Conservation (phyloP, 768 basidiomycete species). For the Leucocoprinus leucothites region DNA sequence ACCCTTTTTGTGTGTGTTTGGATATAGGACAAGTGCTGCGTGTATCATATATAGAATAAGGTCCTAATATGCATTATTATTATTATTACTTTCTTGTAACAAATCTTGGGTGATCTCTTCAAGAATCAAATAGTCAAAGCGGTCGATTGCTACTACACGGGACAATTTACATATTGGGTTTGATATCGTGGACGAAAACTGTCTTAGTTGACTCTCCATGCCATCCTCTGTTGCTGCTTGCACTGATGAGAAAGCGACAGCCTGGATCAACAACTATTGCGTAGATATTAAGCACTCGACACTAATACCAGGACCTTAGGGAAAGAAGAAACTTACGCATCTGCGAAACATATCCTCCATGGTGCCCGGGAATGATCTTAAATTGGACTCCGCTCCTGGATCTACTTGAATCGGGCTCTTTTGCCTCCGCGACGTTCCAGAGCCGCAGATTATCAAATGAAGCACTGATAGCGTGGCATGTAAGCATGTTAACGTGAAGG, state of each 20-base stretch:
- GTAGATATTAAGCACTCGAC: background rate
- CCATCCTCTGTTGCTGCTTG: conserved; percentile 94
- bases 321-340: conserved; percentile 63
- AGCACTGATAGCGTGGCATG: conserved; percentile 48
- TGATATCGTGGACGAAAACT: conserved; percentile 90
- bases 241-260: conserved; percentile 82
- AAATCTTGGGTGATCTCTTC: background rate
- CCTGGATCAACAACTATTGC: conserved; percentile 81
- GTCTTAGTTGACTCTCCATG: conserved; percentile 88
- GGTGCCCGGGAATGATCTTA: conserved; percentile 94
- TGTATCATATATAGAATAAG: conserved; percentile 10
- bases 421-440: conserved; percentile 86
- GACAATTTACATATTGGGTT: conserved; percentile 25
- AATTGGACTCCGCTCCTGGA: conserved; percentile 75
- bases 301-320: background rate
- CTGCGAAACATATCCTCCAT: conserved; percentile 90
- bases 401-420: conserved; percentile 64
- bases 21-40: conserved; percentile 1
- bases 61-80: conserved; percentile 12
- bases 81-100: background rate
- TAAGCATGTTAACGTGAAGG: background rate
- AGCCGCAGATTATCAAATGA: conserved; percentile 90
- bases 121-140: background rate
- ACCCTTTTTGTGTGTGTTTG: background rate
- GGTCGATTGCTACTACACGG: background rate